These are phyloP conservation scores for Dothideomycetidae sp. DNA, from an alignment of 2,329 filamentous ascomycete genomes.

Conservation along the genomic window DNA sequence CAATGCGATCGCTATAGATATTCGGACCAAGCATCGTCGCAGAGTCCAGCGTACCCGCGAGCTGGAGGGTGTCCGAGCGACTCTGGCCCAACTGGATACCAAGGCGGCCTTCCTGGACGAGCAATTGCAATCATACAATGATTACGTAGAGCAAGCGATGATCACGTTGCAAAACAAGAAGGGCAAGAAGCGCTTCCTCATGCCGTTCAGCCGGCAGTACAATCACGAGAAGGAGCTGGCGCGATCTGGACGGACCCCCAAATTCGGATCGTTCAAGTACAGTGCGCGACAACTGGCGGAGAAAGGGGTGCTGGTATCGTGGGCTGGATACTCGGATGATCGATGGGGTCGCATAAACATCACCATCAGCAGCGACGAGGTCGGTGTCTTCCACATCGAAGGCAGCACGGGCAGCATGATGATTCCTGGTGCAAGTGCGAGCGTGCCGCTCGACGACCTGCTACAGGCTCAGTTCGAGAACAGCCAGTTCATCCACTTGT, in stretches of 20 bases:
- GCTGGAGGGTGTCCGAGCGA: slow-evolving; percentile 67
- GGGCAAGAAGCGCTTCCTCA: slow-evolving; percentile 81
- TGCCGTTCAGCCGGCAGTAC: slow-evolving; percentile 97
- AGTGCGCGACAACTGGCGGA: slow-evolving; percentile 76
- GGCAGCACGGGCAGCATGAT: slow-evolving; percentile 85
- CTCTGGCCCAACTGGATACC: slow-evolving; percentile 60
- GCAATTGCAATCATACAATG: slow-evolving; percentile 93
- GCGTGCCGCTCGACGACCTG: slow-evolving; percentile 81
- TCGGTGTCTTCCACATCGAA: slow-evolving; percentile 86
- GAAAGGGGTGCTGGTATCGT: slow-evolving; percentile 87
- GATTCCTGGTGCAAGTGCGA: slow-evolving; percentile 81
- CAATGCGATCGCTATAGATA: slow-evolving; percentile 91
- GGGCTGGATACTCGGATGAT: slow-evolving; percentile 66
- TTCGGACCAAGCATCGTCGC: slow-evolving; percentile 88
- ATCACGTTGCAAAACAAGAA: slow-evolving; percentile 93
- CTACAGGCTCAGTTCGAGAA: slow-evolving; percentile 96
- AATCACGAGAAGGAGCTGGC: slow-evolving; percentile 95
- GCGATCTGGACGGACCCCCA: slow-evolving; percentile 80
- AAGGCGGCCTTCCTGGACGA: slow-evolving; percentile 88
- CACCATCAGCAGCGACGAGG: slow-evolving; percentile 85
- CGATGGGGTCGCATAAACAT: slow-evolving; percentile 89
- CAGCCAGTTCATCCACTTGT: slow-evolving; percentile 89
- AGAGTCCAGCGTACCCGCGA: slow-evolving; percentile 85
- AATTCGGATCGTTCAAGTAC: slow-evolving; percentile 97
- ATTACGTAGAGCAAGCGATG: slow-evolving; percentile 99